A percentile compares a stretch with the other conserved stretches of the same genome.
Conservation (phyloP, 2,329 filamentous ascomycete species). For the Claviceps cyperi region DNA sequence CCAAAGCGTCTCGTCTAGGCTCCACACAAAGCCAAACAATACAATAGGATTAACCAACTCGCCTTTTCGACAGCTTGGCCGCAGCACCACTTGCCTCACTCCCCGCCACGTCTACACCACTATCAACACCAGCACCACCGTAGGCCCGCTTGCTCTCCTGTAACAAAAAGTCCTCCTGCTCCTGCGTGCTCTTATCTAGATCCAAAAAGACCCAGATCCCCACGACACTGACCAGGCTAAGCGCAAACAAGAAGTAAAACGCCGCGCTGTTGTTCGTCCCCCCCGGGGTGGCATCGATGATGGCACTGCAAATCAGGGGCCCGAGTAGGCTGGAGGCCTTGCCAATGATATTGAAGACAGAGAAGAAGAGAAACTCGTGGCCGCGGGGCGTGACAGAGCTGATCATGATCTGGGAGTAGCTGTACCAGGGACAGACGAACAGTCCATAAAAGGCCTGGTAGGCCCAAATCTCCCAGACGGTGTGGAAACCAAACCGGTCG, state of each 20-base stretch:
- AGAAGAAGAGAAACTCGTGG: constrained; percentile 59
- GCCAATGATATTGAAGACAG: constrained; percentile 52
- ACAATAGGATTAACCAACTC: neutral
- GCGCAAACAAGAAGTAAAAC: constrained; percentile 50
- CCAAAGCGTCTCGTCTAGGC: neutral
- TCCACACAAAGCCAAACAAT: neutral
- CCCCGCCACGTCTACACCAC: neutral
- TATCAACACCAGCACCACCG: neutral
- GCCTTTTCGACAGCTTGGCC: neutral
- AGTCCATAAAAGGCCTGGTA: constrained; percentile 46
- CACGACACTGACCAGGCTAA: constrained; percentile 39
- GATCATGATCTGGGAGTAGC: constrained; percentile 58
- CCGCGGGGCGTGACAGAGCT: constrained; percentile 53
- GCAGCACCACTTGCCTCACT: neutral
- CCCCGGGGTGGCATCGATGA: constrained; percentile 45
- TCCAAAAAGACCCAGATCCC: constrained; percentile 42
- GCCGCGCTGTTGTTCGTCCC: constrained; percentile 43
- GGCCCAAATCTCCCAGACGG: constrained; percentile 31
- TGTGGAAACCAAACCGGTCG: constrained; percentile 27
- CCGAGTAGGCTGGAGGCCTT: constrained; percentile 57
- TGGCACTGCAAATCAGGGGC: constrained; percentile 52
- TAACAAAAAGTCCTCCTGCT: constrained; percentile 42
- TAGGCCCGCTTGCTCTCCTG: constrained; percentile 14
- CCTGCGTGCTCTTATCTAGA: constrained; percentile 42
- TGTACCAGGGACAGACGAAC: constrained; percentile 56